These are phyloP conservation scores for Tricholoma sp. DNA, from an alignment of 768 basidiomycete species.

Conservation along the genomic window DNA sequence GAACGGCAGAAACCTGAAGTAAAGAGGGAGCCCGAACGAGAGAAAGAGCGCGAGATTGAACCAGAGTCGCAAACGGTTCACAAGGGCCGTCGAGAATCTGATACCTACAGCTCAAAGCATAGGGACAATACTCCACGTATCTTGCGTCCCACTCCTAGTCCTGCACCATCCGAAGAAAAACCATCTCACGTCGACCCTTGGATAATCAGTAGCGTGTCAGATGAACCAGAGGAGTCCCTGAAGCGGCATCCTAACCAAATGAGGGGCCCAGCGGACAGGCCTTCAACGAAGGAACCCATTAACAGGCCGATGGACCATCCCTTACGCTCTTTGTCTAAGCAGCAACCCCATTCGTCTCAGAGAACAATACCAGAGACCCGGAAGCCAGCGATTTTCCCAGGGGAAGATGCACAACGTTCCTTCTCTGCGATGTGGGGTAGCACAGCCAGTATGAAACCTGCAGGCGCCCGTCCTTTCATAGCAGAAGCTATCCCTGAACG, in stretches of 20 bases:
- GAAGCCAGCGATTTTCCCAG: constrained; percentile 41
- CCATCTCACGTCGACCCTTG: not conserved
- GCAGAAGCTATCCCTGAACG: constrained; percentile 35
- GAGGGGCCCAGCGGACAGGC: constrained; percentile 11
- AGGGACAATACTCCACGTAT: constrained; percentile 10
- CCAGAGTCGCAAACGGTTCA: constrained; percentile 3
- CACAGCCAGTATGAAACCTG: constrained; percentile 44
- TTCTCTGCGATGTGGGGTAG: constrained; percentile 44
- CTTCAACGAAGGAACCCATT: constrained; percentile 8
- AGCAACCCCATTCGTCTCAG: constrained; percentile 27
- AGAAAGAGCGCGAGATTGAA: not conserved
- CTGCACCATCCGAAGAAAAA: not conserved
- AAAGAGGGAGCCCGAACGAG: constrained; percentile 8
- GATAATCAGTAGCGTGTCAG: constrained; percentile 3
- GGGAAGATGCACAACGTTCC: constrained; percentile 36
- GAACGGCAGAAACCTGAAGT: constrained; percentile 2
- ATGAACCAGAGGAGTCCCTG: constrained; percentile 20
- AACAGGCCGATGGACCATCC: constrained; percentile 9
- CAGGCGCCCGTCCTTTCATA: constrained; percentile 34
- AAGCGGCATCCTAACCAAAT: constrained; percentile 14
- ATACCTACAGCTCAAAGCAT: constrained; percentile 14
- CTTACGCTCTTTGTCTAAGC: constrained; percentile 19
- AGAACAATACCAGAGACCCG: constrained; percentile 40
- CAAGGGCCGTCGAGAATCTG: constrained; percentile 18
- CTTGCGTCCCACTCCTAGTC: constrained; percentile 1